Conservation (phyloP, 1,284 basidiomycete species). For the Sanghuangporus weigelae region DNA sequence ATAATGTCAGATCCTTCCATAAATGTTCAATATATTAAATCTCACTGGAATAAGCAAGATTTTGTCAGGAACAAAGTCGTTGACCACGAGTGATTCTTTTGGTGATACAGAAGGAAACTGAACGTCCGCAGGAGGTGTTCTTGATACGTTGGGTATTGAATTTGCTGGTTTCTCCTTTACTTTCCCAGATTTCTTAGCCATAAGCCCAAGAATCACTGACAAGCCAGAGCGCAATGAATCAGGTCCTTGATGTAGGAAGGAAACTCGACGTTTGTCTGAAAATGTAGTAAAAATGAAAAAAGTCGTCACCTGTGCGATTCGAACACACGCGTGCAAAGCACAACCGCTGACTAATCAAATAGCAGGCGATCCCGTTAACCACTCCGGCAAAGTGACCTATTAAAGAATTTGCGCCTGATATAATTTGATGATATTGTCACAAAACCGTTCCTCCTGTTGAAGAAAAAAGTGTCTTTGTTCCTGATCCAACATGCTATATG, state of each 20-base stretch:
- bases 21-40: not conserved
- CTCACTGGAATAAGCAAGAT: constrained; percentile 13
- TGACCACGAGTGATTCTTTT: not conserved
- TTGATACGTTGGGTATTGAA: not conserved
- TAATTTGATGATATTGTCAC: no score
- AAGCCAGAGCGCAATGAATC: not conserved
- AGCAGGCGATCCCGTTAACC: constrained; percentile 91
- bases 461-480: no score
- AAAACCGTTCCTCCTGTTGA: no score
- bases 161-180: not conserved
- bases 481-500: no score
- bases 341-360: constrained; percentile 58
- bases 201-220: not conserved
- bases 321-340: constrained; percentile 82
- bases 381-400: constrained; percentile 81
- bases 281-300: constrained; percentile 30
- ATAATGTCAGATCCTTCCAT: not conserved
- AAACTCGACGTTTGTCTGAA: not conserved
- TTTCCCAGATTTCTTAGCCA: constrained; percentile 6
- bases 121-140: not conserved
- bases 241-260: not conserved
- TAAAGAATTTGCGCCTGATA: not conserved
- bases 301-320: constrained; percentile 81
- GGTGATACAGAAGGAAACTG: constrained; percentile 6
- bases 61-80: constrained; percentile 8